Percentiles rank a stretch among this genome's conserved stretches.
These are phyloP conservation scores for Zychaea mexicana DNA, from an alignment of 371 early-diverging fungal genomes.

Conservation along the genomic window DNA sequence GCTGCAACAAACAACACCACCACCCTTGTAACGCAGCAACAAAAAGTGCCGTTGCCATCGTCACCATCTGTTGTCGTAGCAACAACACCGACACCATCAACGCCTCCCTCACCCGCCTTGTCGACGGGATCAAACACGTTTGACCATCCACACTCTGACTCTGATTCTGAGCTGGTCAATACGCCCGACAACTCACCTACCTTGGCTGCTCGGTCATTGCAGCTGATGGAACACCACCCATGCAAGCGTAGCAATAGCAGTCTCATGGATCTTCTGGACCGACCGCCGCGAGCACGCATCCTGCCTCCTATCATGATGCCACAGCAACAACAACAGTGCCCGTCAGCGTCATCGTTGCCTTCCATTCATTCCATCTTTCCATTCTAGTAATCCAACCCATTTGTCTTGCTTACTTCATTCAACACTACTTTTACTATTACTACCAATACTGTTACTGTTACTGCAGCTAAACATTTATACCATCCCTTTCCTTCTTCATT, in stretches of 20 bases:
- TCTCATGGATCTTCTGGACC: conserved; percentile 40
- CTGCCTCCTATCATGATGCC: conserved; percentile 41
- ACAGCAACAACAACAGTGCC: not conserved
- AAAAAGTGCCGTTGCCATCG: conserved; percentile 4
- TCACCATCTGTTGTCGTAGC: not conserved
- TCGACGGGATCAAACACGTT: conserved; percentile 23
- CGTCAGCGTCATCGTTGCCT: conserved; percentile 15
- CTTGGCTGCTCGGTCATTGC: conserved; percentile 25
- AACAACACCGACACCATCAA: conserved; percentile 15
- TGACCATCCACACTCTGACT: conserved; percentile 37
- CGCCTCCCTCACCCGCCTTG: conserved; percentile 54
- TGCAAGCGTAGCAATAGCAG: conserved; percentile 11
- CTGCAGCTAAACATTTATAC: not conserved
- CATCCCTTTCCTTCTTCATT: not conserved
- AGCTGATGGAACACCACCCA: conserved; percentile 13
- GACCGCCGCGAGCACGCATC: conserved; percentile 45
- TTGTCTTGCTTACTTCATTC: too few species aligned
- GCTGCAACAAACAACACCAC: not conserved
- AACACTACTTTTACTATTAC: too few species aligned
- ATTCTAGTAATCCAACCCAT: conserved; percentile 9
- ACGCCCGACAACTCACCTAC: conserved; percentile 50
- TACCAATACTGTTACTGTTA: too few species aligned
- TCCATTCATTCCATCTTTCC: conserved; percentile 30
- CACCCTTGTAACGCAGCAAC: not conserved
- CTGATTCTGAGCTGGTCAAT: conserved; percentile 39